A percentile compares a stretch with the other conserved stretches of the same genome.
Evolutionary conservation across 2,329 filamentous ascomycete species (phyloP).

Genomic region (Nigrospora osmanthi): DNA sequence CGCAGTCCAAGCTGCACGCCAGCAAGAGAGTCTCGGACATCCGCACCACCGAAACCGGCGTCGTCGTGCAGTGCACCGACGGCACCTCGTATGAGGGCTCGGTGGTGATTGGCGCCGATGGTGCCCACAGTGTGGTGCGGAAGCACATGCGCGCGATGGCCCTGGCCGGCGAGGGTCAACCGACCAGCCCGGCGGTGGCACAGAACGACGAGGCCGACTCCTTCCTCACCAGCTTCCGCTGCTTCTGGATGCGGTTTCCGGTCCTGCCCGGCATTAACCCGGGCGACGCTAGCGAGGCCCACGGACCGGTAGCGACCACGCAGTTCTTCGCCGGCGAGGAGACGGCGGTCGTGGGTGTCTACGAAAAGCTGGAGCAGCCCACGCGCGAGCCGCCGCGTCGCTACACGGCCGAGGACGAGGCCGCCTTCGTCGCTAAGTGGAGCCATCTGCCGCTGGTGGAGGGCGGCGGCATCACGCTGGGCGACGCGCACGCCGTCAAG

Average conservation of each 20-base stretch:
- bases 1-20: constrained; percentile 19
- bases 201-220: constrained; percentile 18
- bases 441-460: constrained; percentile 14
- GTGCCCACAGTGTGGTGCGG: constrained; percentile 27
- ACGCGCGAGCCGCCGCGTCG: constrained; percentile 12
- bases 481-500: not conserved
- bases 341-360: constrained; percentile 22
- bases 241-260: constrained; percentile 25
- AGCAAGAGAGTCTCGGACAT: constrained; percentile 7
- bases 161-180: not conserved
- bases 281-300: constrained; percentile 22
- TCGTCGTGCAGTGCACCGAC: constrained; percentile 17
- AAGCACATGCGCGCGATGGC: constrained; percentile 17
- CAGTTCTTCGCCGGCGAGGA: constrained; percentile 21
- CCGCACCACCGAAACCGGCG: not conserved
- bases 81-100: constrained; percentile 24
- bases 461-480: not conserved
- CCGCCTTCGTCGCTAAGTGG: constrained; percentile 17
- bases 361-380: constrained; percentile 18
- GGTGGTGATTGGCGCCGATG: constrained; percentile 33
- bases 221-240: constrained; percentile 21
- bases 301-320: constrained; percentile 14
- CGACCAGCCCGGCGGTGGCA: not conserved
- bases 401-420: constrained; percentile 18
- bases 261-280: constrained; percentile 6